Base-by-base conservation (phyloP, 2,329 filamentous ascomycete genomes). In the Tolypocladium inflatum region DNA sequence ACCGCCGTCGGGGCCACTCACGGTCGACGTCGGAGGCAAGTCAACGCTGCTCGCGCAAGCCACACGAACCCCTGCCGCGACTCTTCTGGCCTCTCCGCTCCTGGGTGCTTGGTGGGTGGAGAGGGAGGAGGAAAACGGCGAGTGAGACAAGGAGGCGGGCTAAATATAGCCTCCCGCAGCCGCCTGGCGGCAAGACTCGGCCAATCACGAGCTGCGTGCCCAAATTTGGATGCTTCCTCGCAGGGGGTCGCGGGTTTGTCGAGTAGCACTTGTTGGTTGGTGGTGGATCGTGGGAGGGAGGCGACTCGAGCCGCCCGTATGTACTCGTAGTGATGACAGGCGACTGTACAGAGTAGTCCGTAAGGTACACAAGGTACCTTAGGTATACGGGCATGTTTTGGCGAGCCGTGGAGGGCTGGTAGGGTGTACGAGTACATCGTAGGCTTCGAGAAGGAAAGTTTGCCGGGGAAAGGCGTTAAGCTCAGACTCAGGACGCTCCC, bases 81-180 rank as follows among this genome's bases (percentile, higher is more conserved):
- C 48, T 56, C 53, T 53, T 54, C 53, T 45, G 37, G n/a, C 39
- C 39, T 43, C 17, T 57, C 58, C 52, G 26, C 56, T 26, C 26
- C 26, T 21, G 15, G 21, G 43, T 50, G 55, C 19, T 51, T 37
- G 56, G 41, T n/a, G 50, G 50, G 39, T 39, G 37, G 41, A 39
- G 33, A 17, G 52, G 39, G 41, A 13, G 52, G 42, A 35, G 10
- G 38, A 50, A 43, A 50, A 43, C 55, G 56, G 56, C 43, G 42
- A 19, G 45, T 30, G 57, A 57, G 50, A 55, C 55, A 54, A 56
- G 26, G 57, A 57, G 21, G 37, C 55, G 63, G 61, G 59, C 69
- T 72, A 72, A 71, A 69, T 70, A 70, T 72, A 72, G 70, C 54
- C 58, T 55, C 62, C 56, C 60, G 63, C 64, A 65, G 62, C 63